Evolutionary conservation across 306 rosid genomes (phyloP).

Genomic region (Acmispon strigosus): DNA sequence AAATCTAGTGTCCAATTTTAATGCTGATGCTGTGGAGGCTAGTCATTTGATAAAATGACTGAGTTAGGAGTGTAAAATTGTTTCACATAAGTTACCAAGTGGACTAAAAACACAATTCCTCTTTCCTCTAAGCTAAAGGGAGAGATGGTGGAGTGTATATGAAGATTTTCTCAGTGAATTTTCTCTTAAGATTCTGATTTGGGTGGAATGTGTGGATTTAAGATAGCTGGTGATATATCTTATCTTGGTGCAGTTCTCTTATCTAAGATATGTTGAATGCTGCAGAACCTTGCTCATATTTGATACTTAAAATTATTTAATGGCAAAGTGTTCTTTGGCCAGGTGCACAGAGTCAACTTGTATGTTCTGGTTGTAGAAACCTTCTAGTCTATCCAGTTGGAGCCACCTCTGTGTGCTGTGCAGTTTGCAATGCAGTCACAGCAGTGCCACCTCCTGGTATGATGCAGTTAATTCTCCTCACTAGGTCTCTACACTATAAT

Average conservation of each 20-base stretch:
- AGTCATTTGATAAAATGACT: neutral
- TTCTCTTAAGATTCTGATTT: neutral
- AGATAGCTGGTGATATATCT: constrained; percentile 1
- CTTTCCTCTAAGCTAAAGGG: neutral
- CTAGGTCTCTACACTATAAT: neutral
- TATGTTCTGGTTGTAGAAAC: constrained; percentile 95
- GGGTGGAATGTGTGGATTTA: constrained; percentile 13
- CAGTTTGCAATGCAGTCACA: constrained; percentile 98
- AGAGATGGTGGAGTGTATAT: neutral
- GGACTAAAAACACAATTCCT: neutral
- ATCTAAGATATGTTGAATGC: neutral
- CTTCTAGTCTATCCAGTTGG: constrained; percentile 87
- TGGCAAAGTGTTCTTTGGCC: constrained; percentile 17
- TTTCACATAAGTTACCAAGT: neutral
- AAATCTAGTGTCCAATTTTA: neutral
- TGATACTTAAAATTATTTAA: constrained; percentile 3
- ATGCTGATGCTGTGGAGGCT: neutral
- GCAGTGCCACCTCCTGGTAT: constrained; percentile 95
- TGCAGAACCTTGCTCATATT: neutral
- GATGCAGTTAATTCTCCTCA: constrained; percentile 7
- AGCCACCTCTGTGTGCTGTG: constrained; percentile 96
- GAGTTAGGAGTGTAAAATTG: neutral
- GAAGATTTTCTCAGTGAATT: constrained; percentile 1
- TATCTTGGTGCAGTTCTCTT: neutral
- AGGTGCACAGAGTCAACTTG: constrained; percentile 95